phyloP scores from a whole-genome alignment of 805 yeast species.

The Yueomyces sp. region DNA sequence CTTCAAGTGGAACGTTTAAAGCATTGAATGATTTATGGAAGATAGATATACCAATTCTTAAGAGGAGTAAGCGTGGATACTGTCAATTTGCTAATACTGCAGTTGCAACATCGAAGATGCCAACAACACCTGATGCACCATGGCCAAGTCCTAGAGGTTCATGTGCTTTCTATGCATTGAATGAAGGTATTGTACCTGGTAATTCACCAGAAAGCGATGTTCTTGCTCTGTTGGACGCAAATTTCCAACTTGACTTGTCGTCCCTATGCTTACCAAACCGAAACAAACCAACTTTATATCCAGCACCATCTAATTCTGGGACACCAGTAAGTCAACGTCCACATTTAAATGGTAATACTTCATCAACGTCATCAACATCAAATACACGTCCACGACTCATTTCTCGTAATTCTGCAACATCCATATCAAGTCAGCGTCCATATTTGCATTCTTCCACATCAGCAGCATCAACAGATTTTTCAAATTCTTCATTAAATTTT shows the following conservation, averaged over 20 bases:
- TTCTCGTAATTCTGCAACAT: not conserved
- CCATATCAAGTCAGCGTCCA: not conserved
- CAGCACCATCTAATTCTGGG: too few species aligned
- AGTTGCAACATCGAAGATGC: conserved; percentile 19
- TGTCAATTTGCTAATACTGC: conserved; percentile 27
- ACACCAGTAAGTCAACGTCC: too few species aligned
- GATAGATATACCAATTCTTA: conserved; percentile 25
- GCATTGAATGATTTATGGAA: conserved; percentile 31
- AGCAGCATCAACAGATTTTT: not conserved
- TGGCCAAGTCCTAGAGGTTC: conserved; percentile 28
- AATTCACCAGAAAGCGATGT: conserved; percentile 6
- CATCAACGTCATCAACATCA: too few species aligned
- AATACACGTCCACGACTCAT: too few species aligned
- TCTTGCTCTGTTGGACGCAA: conserved; percentile 10
- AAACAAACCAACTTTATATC: too few species aligned
- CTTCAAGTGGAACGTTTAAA: conserved; percentile 20
- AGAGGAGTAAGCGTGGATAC: conserved; percentile 25
- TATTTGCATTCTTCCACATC: not conserved
- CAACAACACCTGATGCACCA: conserved; percentile 3
- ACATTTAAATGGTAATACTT: too few species aligned
- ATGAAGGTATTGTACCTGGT: conserved; percentile 5
- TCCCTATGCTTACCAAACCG: not conserved
- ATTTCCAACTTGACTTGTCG: conserved; percentile 9
- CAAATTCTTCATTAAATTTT: too few species aligned
- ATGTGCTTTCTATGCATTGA: conserved; percentile 19